Evolutionary conservation across 2,329 filamentous ascomycete genomes (phyloP), one percentile per base, ranked within the genome.

Genomic region (Nemania serpens): DNA sequence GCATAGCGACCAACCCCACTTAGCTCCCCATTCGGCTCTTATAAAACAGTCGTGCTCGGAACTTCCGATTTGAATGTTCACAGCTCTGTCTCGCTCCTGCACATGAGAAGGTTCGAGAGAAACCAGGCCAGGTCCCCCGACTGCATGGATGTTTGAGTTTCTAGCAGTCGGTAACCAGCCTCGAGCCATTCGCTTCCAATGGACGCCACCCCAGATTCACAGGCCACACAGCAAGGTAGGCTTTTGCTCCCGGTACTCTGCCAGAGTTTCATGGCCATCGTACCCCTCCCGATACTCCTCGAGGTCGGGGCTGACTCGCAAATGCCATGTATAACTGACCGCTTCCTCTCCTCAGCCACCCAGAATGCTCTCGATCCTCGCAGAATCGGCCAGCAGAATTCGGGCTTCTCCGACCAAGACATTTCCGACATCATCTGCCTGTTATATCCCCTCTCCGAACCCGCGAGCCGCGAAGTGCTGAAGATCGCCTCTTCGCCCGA

Each of bases 391-490:
- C 83, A 89, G 73, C 90, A 91, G 75, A 91, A 91, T 73, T 95
- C 91, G 42, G 91, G 91, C 58, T 87, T 97, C 63, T 89, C 85
- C 55, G 89, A 93, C 68, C 85, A 91, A 66, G 93, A 97, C 74
- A 85, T 95, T 51, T 86, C 91, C 63, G 93, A 97, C 76, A 91
- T 97, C 68, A 86, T 97, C 66, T 96, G 93, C 77, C 87, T 97
- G 59, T 83, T 98, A 29, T 88, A 96, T 68, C 93, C 94, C 11
- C 86, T 86, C 66, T 91, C 92, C 2, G 81, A 86, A 41, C 84
- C 85, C 20, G 91, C 94, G 18, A 88, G 89, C 65, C 80, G 81
- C 64, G 90, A 93, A 68, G 87, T 94, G n/a, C 73, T 76, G 62
- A 75, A 77, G 4, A 77, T 86, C 34, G 82, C 81, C 59, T 63